Conservation (phyloP, 2,329 filamentous ascomycete genomes). For the Aspergillus niger region DNA sequence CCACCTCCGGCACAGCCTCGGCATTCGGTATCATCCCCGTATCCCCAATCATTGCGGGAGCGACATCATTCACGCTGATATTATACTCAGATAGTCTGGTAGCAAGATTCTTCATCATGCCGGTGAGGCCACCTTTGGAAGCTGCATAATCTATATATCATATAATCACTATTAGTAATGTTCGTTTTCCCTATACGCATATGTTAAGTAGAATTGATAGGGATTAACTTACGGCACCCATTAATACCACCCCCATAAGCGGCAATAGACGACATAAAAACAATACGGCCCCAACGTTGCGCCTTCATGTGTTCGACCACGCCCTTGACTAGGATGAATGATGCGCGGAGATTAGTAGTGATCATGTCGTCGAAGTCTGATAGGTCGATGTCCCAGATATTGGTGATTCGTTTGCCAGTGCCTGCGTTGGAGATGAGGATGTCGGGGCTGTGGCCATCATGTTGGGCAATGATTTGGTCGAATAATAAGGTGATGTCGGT, state of each 20-base stretch:
- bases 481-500: slow-evolving; percentile 59
- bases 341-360: slow-evolving; percentile 62
- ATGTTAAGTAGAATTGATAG: no score
- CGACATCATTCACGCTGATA: slow-evolving; percentile 68
- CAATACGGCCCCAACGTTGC: slow-evolving; percentile 64
- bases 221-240: slow-evolving; percentile 51
- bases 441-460: slow-evolving; percentile 60
- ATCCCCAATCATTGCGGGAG: slow-evolving; percentile 68
- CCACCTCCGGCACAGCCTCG: slow-evolving; percentile 61
- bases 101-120: slow-evolving; percentile 67
- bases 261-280: slow-evolving; percentile 66
- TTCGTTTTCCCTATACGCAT: no score
- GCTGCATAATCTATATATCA: slow-evolving; percentile 52
- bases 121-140: slow-evolving; percentile 63
- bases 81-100: slow-evolving; percentile 60
- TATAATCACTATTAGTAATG: no score
- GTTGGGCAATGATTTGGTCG: slow-evolving; percentile 54
- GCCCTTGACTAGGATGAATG: slow-evolving; percentile 63
- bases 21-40: slow-evolving; percentile 65
- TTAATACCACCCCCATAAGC: slow-evolving; percentile 66
- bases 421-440: slow-evolving; percentile 69
- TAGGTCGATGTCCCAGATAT: slow-evolving; percentile 61
- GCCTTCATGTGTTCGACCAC: slow-evolving; percentile 62
- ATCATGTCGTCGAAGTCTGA: slow-evolving; percentile 64
- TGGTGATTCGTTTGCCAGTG: slow-evolving; percentile 60